Evolutionary conservation across 495 filamentous ascomycete genomes (phyloP), one percentile per base, ranked within the genome.

Genomic region (Tuber brumale): DNA sequence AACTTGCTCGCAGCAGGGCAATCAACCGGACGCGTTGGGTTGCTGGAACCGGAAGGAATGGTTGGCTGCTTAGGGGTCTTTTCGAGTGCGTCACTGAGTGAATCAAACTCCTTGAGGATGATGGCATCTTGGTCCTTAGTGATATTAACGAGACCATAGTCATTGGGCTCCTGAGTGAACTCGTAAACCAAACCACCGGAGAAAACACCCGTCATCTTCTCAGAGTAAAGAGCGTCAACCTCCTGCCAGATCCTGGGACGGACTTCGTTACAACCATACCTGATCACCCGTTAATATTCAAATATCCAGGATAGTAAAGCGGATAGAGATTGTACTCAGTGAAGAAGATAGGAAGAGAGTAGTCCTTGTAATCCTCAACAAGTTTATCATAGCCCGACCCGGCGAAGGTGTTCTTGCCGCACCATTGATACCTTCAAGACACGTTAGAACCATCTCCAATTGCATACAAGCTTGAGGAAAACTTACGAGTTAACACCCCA

Each of bases 131-230:
- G 88, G 80, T 93, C 90, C 75, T 83, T 80, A 39, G 37, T 39
- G 77, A 84, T 83, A 78, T 87, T 89, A 80, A 96, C 92, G 71
- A 99, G 88, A 77, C 95, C 95, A 86, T 91, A 97, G 45, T 86
- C 83, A 85, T 89, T 91, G 57, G 86, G 86, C 82, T 94, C 94
- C 85, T 94, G 84, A 75, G 91, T 90, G 86, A 97, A 99, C 85
- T 99, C 95, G 86, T 97, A 99, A 83, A 97, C 92, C 66, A 99
- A 89, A 82, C 95, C 95, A 79, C 95, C 95, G 77, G 95, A 97
- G 88, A 97, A 99, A 78, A 97, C 95, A 71, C 84, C 80, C 18
- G 93, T 95, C 95, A 99, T 99, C 75, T 96, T 82, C 37, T 85
- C 85, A 81, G 87, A 89, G 90, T 97, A 97, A 75, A 97, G 90